Evolutionary conservation across 306 rosid species (phyloP).

Genomic region (Leucaena leucocephala): DNA sequence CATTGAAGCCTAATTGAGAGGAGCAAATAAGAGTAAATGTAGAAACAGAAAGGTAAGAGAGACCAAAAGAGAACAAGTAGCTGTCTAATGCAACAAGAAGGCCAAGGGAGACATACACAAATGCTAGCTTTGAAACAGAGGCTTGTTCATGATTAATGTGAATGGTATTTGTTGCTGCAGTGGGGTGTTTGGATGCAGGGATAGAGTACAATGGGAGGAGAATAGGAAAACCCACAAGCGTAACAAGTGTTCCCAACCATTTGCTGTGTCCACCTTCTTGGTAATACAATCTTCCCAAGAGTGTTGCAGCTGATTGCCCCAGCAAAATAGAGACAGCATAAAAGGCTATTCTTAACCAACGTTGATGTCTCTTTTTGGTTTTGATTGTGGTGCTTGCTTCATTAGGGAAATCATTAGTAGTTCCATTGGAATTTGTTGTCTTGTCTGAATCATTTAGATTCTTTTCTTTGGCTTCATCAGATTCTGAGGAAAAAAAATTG

Average conservation of each 20-base stretch:
- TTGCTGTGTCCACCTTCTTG: slow-evolving; percentile 46
- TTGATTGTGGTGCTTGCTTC: background rate
- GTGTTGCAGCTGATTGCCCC: slow-evolving; percentile 42
- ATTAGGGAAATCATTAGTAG: background rate
- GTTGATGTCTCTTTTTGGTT: slow-evolving; percentile 3
- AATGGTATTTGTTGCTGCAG: background rate
- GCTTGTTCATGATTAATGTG: slow-evolving; percentile 24
- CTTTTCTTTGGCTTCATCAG: slow-evolving; percentile 23
- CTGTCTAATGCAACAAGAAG: slow-evolving; percentile 41
- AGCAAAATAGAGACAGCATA: slow-evolving; percentile 28
- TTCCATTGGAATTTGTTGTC: slow-evolving; percentile 6
- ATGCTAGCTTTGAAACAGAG: slow-evolving; percentile 20
- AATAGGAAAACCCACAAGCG: slow-evolving; percentile 46
- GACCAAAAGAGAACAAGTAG: slow-evolving; percentile 46
- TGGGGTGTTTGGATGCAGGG: slow-evolving; percentile 26
- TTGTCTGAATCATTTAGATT: background rate
- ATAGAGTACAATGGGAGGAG: slow-evolving; percentile 39
- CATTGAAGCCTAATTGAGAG: slow-evolving; percentile 60
- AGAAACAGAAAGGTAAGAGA: slow-evolving; percentile 58
- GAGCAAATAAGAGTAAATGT: slow-evolving; percentile 54
- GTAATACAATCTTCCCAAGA: slow-evolving; percentile 46
- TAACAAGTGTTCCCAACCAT: slow-evolving; percentile 43
- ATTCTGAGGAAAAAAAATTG: background rate
- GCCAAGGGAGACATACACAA: slow-evolving; percentile 43
- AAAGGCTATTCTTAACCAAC: slow-evolving; percentile 40